Percentiles rank a stretch among this genome's conserved stretches.
Evolutionary conservation across 139 green algal genomes (phyloP).

Genomic region (Chlorella sp.): DNA sequence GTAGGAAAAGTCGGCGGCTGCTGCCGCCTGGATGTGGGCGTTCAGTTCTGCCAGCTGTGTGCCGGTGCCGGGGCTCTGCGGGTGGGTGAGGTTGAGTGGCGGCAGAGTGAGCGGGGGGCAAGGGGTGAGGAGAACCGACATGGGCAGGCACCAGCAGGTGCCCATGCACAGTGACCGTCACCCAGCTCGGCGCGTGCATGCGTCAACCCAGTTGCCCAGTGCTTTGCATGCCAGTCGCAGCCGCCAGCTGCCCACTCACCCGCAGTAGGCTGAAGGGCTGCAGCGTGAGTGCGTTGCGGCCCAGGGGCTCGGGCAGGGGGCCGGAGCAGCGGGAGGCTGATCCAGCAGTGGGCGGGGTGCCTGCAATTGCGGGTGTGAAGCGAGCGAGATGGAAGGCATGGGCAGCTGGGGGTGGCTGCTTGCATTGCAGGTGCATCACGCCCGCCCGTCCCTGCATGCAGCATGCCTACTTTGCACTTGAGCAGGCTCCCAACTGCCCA

Average conservation of each 20-base stretch:
- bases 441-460: too few relatives aligned
- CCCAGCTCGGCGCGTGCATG: too few relatives aligned
- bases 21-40: background rate
- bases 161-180: too few relatives aligned
- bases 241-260: background rate
- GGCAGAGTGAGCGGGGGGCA: background rate
- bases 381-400: too few relatives aligned
- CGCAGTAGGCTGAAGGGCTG: constrained; percentile 29
- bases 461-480: too few relatives aligned
- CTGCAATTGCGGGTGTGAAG: background rate
- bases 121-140: background rate
- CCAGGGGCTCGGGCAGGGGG: background rate
- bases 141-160: background rate
- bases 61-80: constrained; percentile 16
- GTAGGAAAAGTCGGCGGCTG: background rate
- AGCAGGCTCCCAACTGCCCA: too few relatives aligned
- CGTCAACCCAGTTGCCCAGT: too few relatives aligned
- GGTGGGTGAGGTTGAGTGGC: background rate
- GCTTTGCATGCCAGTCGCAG: background rate
- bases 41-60: background rate
- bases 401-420: background rate
- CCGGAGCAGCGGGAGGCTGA: background rate
- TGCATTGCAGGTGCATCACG: background rate
- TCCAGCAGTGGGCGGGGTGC: background rate
- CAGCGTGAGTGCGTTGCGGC: background rate